Conservation (phyloP, 805 yeast species). For the Lipomyces yamanashiensis region DNA sequence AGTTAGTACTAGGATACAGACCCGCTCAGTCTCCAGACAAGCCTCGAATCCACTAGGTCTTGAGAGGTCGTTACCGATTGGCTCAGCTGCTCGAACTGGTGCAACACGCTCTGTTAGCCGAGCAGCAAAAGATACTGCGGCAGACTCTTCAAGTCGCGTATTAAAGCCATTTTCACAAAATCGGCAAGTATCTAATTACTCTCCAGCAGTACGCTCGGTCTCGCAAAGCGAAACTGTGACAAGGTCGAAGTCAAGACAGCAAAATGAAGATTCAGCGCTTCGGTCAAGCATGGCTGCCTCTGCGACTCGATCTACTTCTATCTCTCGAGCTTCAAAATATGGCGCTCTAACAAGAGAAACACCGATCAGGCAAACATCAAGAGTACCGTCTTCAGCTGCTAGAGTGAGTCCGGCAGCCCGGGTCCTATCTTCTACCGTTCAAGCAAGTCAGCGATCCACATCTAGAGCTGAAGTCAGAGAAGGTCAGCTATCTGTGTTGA, state of each 20-base stretch:
- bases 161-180: conserved; percentile 12
- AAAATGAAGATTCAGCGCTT: neutral
- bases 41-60: neutral
- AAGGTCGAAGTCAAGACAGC: conserved; percentile 9
- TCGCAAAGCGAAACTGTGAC: conserved; percentile 10
- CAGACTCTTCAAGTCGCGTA: neutral
- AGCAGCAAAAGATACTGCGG: neutral
- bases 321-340: neutral
- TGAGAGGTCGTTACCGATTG: conserved; percentile 9
- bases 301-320: neutral
- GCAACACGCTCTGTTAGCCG: neutral
- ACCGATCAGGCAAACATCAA: neutral
- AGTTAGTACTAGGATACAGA: conserved; percentile 4
- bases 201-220: neutral
- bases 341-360: neutral
- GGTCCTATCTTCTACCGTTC: neutral
- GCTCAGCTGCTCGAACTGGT: neutral
- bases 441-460: neutral
- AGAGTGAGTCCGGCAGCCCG: neutral
- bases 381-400: neutral
- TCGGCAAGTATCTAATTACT: conserved; percentile 3
- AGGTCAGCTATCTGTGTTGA: neutral
- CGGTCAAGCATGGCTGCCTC: neutral
- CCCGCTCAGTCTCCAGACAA: conserved; percentile 9
- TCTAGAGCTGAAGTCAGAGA: neutral